These are phyloP conservation scores for Lycium ferocissimum DNA, from an alignment of 257 asterid genomes.

Conservation along the genomic window DNA sequence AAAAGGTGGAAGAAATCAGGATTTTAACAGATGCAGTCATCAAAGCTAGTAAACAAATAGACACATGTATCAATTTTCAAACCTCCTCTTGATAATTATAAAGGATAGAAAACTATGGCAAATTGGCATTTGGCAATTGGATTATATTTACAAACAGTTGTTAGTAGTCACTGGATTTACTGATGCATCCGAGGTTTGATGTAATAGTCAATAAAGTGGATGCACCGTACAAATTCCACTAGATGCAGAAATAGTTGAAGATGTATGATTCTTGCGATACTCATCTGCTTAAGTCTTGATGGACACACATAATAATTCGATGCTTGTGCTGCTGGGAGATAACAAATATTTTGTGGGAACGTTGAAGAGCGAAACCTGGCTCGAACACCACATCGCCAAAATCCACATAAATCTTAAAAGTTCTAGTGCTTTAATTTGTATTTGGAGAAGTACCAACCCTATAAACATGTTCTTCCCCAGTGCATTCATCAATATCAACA, in stretches of 20 bases:
- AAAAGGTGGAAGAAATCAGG: neutral
- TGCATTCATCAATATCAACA: slow-evolving; percentile 42
- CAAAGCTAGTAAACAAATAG: neutral
- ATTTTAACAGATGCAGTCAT: neutral
- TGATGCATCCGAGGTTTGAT: too few relatives aligned
- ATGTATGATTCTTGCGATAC: too few relatives aligned
- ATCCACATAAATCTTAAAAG: neutral
- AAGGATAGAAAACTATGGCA: neutral
- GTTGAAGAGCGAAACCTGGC: neutral
- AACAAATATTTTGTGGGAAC: neutral
- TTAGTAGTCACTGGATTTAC: too few relatives aligned
- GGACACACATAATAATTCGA: neutral
- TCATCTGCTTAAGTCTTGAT: too few relatives aligned
- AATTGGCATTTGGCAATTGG: neutral
- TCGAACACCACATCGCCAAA: neutral
- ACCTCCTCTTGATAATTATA: neutral
- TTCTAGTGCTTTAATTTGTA: neutral
- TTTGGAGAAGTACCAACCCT: slow-evolving; percentile 20
- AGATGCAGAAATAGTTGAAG: neutral
- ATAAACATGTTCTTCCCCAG: slow-evolving; percentile 31
- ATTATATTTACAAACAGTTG: neutral
- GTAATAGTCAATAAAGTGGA: neutral
- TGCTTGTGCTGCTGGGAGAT: neutral
- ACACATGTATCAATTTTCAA: neutral
- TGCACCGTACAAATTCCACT: neutral